Evolutionary conservation across 768 basidiomycete species (phyloP).

Genomic region (Scleroderma citrinum): DNA sequence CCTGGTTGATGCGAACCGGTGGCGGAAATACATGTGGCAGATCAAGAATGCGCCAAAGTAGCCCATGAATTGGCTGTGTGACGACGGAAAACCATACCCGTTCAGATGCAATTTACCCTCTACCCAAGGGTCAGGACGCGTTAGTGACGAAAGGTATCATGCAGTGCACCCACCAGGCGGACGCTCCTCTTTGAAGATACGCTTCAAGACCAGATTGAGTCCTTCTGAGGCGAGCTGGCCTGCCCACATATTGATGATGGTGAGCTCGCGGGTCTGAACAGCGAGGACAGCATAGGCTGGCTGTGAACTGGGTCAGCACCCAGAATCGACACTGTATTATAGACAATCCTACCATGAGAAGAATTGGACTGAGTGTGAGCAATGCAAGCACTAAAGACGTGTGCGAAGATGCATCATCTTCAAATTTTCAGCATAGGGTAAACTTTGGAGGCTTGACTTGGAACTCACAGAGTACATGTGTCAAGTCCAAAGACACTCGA

Average conservation of each 20-base stretch:
- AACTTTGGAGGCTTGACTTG: not conserved
- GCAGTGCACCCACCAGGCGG: slow-evolving; percentile 47
- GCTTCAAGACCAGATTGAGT: slow-evolving; percentile 67
- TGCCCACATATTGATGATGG: slow-evolving; percentile 79
- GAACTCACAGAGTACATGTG: slow-evolving; percentile 58
- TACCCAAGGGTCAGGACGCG: slow-evolving; percentile 4
- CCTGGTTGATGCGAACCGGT: slow-evolving; percentile 56
- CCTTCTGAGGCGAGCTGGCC: slow-evolving; percentile 72
- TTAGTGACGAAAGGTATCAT: not conserved
- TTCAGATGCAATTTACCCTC: slow-evolving; percentile 26
- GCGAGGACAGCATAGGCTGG: slow-evolving; percentile 74
- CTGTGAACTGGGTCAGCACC: slow-evolving; percentile 31
- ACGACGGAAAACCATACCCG: slow-evolving; percentile 85
- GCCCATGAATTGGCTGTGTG: slow-evolving; percentile 88
- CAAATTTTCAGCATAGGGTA: slow-evolving; percentile 3
- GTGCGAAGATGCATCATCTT: slow-evolving; percentile 61
- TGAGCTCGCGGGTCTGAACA: slow-evolving; percentile 69
- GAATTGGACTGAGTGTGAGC: slow-evolving; percentile 62
- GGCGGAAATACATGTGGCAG: slow-evolving; percentile 67
- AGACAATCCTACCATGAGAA: slow-evolving; percentile 58
- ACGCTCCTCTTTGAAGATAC: slow-evolving; percentile 57
- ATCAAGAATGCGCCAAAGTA: slow-evolving; percentile 76
- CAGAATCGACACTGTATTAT: not conserved
- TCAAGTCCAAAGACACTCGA: slow-evolving; percentile 52
- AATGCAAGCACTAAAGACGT: slow-evolving; percentile 55